Base-by-base conservation (phyloP, 2,329 filamentous ascomycete genomes). In the Aureobasidium lini region DNA sequence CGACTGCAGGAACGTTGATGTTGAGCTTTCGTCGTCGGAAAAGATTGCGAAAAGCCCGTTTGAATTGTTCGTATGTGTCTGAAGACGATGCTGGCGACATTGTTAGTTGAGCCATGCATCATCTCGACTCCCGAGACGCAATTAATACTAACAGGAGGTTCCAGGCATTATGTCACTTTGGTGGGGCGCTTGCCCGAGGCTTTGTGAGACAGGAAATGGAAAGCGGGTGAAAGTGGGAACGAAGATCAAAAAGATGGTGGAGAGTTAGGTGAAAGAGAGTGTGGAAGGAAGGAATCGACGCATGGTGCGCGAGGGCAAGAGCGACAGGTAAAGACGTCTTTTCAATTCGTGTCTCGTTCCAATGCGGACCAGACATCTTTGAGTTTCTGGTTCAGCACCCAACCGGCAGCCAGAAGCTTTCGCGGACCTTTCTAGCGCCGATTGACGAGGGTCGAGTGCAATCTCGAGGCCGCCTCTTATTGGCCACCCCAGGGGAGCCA, bases 41-140 rank as follows among this genome's bases (percentile, higher is more conserved):
- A 42, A 70, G 62, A 58, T 63, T 63, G 47, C 68, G 67, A 57
- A 70, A 64, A 18, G 64, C 64, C 44, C 63, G 64, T 62, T 68
- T 69, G 50, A 70, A 59, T 42, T 63, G 63, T 49, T 59, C 60
- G 57, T 63, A 40, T 16, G 64, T 62, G 57, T 67, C 64, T 43
- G 66, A 63, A 37, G 65, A 61, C 42, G 66, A 65, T 50, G 64
- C 65, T 67, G 57, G 52, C 37, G 49, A 59, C 40, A 31, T 42
- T 60, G 44, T 60, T 52, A 60, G 44, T 39, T 23, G 9, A 28
- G 16, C 13, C 16, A n/a, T 36, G 10, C 11, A 29, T 43, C 23
- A 10, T 50, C 37, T 48, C 32, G 46, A 44, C 29, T 15, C 5
- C 11, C 3, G 40, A 44, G 40, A 36, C 31, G 10, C 37, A n/a